A percentile compares a stretch with the other conserved stretches of the same genome.
Evolutionary conservation across 371 early-diverging fungal species (phyloP).

Genomic region (Furculomyces boomerangus): DNA sequence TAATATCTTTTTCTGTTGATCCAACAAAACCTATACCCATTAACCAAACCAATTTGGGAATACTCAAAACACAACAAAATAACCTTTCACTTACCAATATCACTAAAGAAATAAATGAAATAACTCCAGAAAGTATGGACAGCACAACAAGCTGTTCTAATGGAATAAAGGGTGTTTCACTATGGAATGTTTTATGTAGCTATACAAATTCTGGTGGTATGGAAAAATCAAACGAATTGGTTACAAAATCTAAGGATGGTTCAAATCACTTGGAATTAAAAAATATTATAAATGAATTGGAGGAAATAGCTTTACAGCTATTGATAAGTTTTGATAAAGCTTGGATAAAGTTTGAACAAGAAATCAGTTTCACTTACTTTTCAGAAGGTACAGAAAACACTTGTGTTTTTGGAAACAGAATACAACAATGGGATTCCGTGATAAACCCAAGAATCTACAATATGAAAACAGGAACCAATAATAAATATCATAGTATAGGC

Average conservation of each 20-base stretch:
- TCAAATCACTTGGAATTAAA: background rate
- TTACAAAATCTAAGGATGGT: background rate
- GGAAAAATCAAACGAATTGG: background rate
- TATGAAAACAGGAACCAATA: background rate
- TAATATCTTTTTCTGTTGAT: background rate
- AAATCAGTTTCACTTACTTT: slow-evolving; percentile 39
- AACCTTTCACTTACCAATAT: background rate
- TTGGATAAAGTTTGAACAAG: slow-evolving; percentile 38
- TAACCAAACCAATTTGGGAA: background rate
- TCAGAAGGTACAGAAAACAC: slow-evolving; percentile 11
- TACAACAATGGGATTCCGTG: slow-evolving; percentile 4
- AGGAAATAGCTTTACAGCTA: background rate
- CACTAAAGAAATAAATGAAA: background rate
- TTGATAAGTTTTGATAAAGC: slow-evolving; percentile 27
- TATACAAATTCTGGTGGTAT: background rate
- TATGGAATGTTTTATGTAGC: background rate
- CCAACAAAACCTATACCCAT: background rate
- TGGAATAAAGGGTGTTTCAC: background rate
- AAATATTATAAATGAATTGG: background rate
- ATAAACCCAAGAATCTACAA: slow-evolving; percentile 4
- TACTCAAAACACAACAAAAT: background rate
- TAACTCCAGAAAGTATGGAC: too few species aligned
- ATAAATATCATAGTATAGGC: too few species aligned
- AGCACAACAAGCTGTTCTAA: too few species aligned
- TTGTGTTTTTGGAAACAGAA: slow-evolving; percentile 6